Evolutionary conservation across 1,139 yeast species (phyloP), one percentile per base, ranked within the genome.

Genomic region (Suhomyces choctaworum): DNA sequence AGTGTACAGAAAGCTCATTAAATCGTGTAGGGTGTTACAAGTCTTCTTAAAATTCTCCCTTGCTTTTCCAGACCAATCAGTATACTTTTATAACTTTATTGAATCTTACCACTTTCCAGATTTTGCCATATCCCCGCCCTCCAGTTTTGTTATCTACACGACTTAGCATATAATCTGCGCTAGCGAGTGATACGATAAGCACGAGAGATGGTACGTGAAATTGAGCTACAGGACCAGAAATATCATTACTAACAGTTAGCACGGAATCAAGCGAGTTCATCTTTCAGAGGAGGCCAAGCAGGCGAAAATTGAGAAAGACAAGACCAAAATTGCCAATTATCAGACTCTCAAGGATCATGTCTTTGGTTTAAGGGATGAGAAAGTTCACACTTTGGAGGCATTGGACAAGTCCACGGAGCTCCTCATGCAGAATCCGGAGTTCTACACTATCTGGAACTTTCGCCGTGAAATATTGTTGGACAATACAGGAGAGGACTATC

Each of bases 381-480:
- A 59, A 7, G 44, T 50, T 0, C 73, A 66, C 45, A 60, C 66
- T 9, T 50, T 56, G 2, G 70, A 64, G 2, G 60, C 78, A 1
- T 66, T 89, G 25, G 64, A 68, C n/a, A 45, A 52, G 12, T 64
- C 71, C 3, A 73, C 85, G 0, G 64, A 66, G 20, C 51, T 92
- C 16, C 65, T 92, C 14, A 61, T 70, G 15, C 52, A 76, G 40
- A 89, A 90, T 50, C 97, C 97, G 0, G 97, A 94, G 52, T 78
- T 84, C 46, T 90, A 90, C 56, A 82, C 96, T 0, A 71, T 78
- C 1, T 94, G 98, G 98, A 92, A 92, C 56, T 84, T 74, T 52
- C 73, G 98, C 39, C 73, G 97, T 38, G 92, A 86, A 45, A 78
- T 85, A 2, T 60, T 90, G 20, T 32, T 51, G 5, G 52, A 62